Evolutionary conservation across 1,139 yeast genomes (phyloP).

Genomic region (Taiozyma sp.): DNA sequence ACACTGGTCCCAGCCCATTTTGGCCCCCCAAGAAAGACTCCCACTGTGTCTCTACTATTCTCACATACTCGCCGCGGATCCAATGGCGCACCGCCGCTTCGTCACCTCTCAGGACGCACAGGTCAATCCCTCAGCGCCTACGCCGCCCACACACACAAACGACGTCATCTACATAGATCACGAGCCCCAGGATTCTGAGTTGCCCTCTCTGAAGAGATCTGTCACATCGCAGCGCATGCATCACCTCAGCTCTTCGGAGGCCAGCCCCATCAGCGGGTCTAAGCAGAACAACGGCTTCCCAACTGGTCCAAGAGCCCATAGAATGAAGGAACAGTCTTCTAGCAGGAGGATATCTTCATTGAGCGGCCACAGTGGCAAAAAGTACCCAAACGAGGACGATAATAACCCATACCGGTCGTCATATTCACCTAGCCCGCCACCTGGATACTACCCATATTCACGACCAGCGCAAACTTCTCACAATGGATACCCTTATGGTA

Average conservation of each 20-base stretch:
- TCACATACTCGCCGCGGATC: not conserved
- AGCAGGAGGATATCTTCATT: not conserved
- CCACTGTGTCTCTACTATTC: not conserved
- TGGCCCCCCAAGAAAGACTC: not conserved
- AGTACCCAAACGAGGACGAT: not conserved
- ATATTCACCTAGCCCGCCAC: not conserved
- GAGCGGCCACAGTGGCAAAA: not conserved
- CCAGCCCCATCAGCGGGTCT: not conserved
- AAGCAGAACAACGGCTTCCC: not conserved
- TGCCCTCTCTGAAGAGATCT: not conserved
- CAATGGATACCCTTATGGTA: not conserved
- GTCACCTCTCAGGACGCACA: not conserved
- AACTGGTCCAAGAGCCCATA: not conserved
- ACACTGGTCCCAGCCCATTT: not conserved
- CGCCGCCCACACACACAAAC: not conserved
- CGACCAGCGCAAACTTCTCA: not conserved
- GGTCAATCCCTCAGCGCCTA: not conserved
- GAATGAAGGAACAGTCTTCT: not conserved
- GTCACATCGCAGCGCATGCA: not conserved
- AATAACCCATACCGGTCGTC: not conserved
- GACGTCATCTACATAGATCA: not conserved
- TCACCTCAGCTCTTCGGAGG: not conserved
- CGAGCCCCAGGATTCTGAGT: not conserved
- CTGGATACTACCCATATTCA: not conserved
- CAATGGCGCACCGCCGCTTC: not conserved